Conservation (phyloP, 108 stramenopile genomes). For the Skeletonema menzelii region DNA sequence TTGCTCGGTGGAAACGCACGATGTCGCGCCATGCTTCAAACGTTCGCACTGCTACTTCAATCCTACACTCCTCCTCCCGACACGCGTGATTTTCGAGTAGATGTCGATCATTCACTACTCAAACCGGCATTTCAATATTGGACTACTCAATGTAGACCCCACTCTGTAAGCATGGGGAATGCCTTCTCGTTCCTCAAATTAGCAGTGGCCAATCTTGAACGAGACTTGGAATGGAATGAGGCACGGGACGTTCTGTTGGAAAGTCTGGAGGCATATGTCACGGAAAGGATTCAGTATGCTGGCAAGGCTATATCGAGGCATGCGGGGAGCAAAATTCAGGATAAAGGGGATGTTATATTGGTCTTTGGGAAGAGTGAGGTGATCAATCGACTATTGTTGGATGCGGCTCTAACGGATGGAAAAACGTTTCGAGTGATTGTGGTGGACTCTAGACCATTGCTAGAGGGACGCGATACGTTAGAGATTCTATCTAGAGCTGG, state of each 20-base stretch:
- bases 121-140: slow-evolving; percentile 91
- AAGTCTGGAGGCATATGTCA: slow-evolving; percentile 84
- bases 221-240: slow-evolving; percentile 79
- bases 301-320: slow-evolving; percentile 85
- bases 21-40: slow-evolving; percentile 89
- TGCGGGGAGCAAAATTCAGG: slow-evolving; percentile 78
- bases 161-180: slow-evolving; percentile 96
- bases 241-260: slow-evolving; percentile 75
- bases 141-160: slow-evolving; percentile 89
- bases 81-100: slow-evolving; percentile 65
- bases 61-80: slow-evolving; percentile 63
- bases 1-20: slow-evolving; percentile 90
- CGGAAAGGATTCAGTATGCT: slow-evolving; percentile 91
- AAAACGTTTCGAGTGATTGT: slow-evolving; percentile 88
- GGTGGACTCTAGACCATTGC: slow-evolving; percentile 85
- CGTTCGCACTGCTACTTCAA: slow-evolving; percentile 66
- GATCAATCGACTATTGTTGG: slow-evolving; percentile 58
- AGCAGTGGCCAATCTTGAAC: slow-evolving; percentile 84
- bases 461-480: slow-evolving; percentile 85
- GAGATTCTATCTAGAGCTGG: slow-evolving; percentile 65
- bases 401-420: slow-evolving; percentile 49
- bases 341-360: slow-evolving; percentile 91
- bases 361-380: slow-evolving; percentile 87
- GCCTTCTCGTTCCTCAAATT: slow-evolving; percentile 91
- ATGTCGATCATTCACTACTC: slow-evolving; percentile 80